Evolutionary conservation across 2,329 filamentous ascomycete species (phyloP).

Genomic region (Aspergillus tanneri): DNA sequence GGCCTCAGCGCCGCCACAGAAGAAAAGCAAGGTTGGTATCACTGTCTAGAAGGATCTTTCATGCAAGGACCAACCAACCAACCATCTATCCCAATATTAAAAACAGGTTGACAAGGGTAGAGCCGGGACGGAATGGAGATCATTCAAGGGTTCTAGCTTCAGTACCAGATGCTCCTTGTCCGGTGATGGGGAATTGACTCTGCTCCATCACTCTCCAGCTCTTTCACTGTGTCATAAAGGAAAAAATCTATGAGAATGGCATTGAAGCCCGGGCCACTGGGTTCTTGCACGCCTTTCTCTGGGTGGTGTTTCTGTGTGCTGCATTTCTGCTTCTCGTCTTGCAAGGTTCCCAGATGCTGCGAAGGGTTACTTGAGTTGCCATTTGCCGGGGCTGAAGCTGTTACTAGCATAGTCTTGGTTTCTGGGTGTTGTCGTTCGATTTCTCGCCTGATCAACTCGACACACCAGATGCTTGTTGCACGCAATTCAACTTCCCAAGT

Average conservation of each 20-base stretch:
- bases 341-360: conserved; percentile 3
- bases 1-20: conserved; percentile 13
- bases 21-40: conserved; percentile 6
- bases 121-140: background rate
- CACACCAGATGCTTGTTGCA: conserved; percentile 93
- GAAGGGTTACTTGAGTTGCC: conserved; percentile 2
- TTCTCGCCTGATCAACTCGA: conserved; percentile 81
- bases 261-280: conserved; percentile 56
- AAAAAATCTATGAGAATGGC: conserved; percentile 97
- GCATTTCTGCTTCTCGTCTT: conserved; percentile 15
- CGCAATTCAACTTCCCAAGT: conserved; percentile 84
- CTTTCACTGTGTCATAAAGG: conserved; percentile 91
- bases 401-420: conserved; percentile 42
- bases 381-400: background rate
- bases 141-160: background rate
- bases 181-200: conserved; percentile 74
- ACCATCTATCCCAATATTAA: background rate
- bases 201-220: conserved; percentile 63
- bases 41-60: conserved; percentile 14
- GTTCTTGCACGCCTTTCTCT: conserved; percentile 15
- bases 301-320: conserved; percentile 20
- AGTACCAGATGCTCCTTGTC: conserved; percentile 95
- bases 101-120: conserved; percentile 2
- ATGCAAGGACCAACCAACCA: conserved; percentile 1
- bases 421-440: conserved; percentile 73